Evolutionary conservation across 306 rosid genomes (phyloP).

Genomic region (Acacia melanoxylon): DNA sequence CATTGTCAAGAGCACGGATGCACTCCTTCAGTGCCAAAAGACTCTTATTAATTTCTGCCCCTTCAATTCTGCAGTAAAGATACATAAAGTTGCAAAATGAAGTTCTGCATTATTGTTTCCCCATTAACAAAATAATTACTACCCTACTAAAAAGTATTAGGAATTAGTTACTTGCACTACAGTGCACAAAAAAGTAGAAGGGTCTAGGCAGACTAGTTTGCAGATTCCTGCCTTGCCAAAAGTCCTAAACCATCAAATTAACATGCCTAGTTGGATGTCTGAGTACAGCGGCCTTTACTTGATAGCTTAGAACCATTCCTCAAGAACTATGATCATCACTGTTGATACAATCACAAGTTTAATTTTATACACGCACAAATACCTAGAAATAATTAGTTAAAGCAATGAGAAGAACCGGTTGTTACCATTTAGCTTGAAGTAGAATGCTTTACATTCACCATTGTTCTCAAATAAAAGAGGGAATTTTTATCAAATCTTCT

Average conservation of each 20-base stretch:
- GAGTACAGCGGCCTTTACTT: background rate
- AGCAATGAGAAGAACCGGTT: conserved; percentile 4
- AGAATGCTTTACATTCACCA: conserved; percentile 12
- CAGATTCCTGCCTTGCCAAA: background rate
- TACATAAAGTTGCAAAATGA: conserved; percentile 18
- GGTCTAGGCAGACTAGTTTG: background rate
- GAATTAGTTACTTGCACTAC: background rate
- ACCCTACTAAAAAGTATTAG: background rate
- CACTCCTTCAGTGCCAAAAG: conserved; percentile 98
- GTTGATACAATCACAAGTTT: background rate
- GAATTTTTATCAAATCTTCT: background rate
- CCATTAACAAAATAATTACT: background rate
- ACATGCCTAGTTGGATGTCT: background rate
- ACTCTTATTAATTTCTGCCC: conserved; percentile 96
- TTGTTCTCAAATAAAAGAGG: background rate
- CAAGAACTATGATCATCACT: background rate
- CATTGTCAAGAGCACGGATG: conserved; percentile 97
- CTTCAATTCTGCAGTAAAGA: conserved; percentile 71
- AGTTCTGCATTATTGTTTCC: background rate
- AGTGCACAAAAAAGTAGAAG: background rate
- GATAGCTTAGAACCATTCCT: background rate
- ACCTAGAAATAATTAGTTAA: background rate
- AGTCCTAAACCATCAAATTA: background rate
- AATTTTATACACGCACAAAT: background rate
- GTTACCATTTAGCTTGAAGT: background rate